Evolutionary conservation across 306 rosid genomes (phyloP), one percentile per base, ranked within the genome.

Genomic region (Luffa acutangula): DNA sequence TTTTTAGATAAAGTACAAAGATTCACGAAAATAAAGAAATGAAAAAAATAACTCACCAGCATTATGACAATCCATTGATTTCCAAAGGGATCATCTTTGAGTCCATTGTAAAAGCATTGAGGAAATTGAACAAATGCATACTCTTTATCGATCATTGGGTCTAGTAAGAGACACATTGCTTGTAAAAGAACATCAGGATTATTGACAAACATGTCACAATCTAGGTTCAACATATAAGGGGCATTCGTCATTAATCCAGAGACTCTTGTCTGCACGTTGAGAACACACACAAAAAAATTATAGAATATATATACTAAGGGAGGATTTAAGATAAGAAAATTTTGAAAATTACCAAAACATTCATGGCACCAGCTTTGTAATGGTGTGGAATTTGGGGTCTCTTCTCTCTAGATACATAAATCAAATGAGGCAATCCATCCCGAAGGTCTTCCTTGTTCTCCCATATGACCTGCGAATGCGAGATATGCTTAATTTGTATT

Each of bases 301-400:
- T 56, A 20, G 33, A 18, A 20, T 57, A 57, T 57, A 57, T 56
- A 25, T 25, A 25, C 31, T 25, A 25, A 42, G 4, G 1, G 52
- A 2, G 48, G 54, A 49, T 49, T 49, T 49, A 13, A 3, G 4
- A 12, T 25, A 3, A 31, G 11, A 18, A 33, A 1, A 54, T 7
- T 18, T 80, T 17, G 31, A 25, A 25, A 25, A 25, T 25, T 80
- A 92, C 92, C 78, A 89, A 76, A 49, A 36, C 88, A 43, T 92
- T 92, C 93, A 89, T 90, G 54, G 96, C 92, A 7, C 97, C 97
- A 0, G 96, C 96, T 84, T 92, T 92, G 81, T 83, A 88, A 75
- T 89, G 89, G 78, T 92, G 97, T 49, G 89, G 80, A 45, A 74
- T 78, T 36, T 83, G 72, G 31, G 31, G 31, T 25, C 31, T 25